These are phyloP conservation scores for Collybia mongolica DNA, from an alignment of 768 basidiomycete genomes.

Conservation along the genomic window DNA sequence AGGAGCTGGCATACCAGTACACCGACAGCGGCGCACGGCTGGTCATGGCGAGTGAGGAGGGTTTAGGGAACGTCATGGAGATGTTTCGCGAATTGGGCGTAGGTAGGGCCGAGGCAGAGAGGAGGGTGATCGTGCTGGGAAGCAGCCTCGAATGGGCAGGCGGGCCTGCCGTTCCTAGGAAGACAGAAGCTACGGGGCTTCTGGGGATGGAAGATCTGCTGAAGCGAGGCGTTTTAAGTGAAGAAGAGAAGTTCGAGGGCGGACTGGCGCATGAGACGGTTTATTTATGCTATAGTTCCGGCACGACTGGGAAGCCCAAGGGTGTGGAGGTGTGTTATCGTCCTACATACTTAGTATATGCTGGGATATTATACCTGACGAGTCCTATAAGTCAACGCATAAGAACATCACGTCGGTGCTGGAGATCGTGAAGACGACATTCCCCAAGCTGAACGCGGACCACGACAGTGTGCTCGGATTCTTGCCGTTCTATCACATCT, in stretches of 20 bases:
- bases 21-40: constrained; percentile 61
- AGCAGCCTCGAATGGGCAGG: constrained; percentile 47
- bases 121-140: constrained; percentile 57
- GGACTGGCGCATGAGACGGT: constrained; percentile 54
- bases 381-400: constrained; percentile 53
- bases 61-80: constrained; percentile 51
- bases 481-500: constrained; percentile 57
- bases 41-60: constrained; percentile 63
- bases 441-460: constrained; percentile 35
- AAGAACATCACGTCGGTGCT: constrained; percentile 64
- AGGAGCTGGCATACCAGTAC: constrained; percentile 74
- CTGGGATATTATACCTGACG: background rate
- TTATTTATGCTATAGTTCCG: constrained; percentile 61
- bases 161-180: constrained; percentile 26
- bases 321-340: constrained; percentile 45
- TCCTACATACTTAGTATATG: background rate
- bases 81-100: constrained; percentile 56
- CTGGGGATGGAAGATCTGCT: constrained; percentile 49
- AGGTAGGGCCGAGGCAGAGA: constrained; percentile 42
- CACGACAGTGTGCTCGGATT: constrained; percentile 59
- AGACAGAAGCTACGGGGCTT: constrained; percentile 28
- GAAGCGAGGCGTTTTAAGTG: constrained; percentile 40
- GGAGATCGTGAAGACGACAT: constrained; percentile 44
- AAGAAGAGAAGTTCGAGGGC: constrained; percentile 58
- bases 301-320: constrained; percentile 81